Evolutionary conservation across 805 yeast species (phyloP).

Genomic region (Metahyphopichia silvanorum): DNA sequence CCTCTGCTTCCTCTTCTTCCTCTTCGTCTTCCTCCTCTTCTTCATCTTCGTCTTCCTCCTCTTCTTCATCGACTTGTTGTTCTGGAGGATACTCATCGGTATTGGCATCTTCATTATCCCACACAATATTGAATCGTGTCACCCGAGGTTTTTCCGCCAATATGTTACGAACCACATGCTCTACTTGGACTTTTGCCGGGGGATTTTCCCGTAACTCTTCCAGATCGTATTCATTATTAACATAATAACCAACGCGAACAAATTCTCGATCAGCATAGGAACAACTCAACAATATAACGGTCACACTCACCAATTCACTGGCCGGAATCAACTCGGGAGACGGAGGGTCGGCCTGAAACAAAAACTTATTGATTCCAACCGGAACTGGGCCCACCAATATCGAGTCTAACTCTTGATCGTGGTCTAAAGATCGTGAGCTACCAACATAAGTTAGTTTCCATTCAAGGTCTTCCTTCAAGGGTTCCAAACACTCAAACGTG

Average conservation of each 20-base stretch:
- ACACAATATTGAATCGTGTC: constrained; percentile 91
- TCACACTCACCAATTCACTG: constrained; percentile 89
- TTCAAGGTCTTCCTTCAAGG: constrained; percentile 86
- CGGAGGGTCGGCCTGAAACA: constrained; percentile 95
- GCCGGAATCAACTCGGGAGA: constrained; percentile 95
- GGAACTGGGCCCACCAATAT: constrained; percentile 99
- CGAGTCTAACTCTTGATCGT: constrained; percentile 95
- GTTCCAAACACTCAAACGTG: constrained; percentile 95
- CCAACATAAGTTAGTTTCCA: constrained; percentile 99
- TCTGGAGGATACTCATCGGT: constrained; percentile 77
- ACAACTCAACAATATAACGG: constrained; percentile 90
- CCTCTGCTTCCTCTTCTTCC: constrained; percentile 47
- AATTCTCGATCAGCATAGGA: constrained; percentile 91
- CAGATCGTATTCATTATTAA: constrained; percentile 91
- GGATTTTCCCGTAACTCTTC: constrained; percentile 94
- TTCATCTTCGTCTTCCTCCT: constrained; percentile 50
- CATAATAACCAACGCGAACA: constrained; percentile 96
- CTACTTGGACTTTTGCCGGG: constrained; percentile 89
- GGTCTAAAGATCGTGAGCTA: constrained; percentile 88
- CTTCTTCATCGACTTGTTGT: constrained; percentile 63
- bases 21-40: constrained; percentile 60
- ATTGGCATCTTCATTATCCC: constrained; percentile 77
- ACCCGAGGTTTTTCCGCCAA: constrained; percentile 97
- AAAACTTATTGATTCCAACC: constrained; percentile 90
- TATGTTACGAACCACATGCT: constrained; percentile 89